Base-by-base conservation (phyloP, 116 monocot species). In the Zostera marina region DNA sequence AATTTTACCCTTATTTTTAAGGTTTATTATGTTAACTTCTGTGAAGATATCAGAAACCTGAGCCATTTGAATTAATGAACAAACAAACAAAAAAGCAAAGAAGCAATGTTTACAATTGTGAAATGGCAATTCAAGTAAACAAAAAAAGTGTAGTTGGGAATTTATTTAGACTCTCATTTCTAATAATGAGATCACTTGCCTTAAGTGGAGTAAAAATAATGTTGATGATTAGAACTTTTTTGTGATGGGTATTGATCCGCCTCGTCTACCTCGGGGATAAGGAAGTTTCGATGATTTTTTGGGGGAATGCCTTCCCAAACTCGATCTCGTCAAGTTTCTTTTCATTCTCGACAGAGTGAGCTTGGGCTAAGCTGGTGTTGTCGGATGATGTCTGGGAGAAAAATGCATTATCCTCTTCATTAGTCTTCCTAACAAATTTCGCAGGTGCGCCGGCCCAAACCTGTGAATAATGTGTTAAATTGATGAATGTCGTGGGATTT, bases 371-470 rank as follows among this genome's bases (percentile, higher is more conserved):
- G 55, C 82, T 77, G 53, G 63, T 7, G 49, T 91, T 85, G 72
- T 85, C 85, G 22, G 60, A 69, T 17, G 91, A 85, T 14, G 91
- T 79, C 53, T 91, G 61, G 40, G 75, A 53, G 15, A 91, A 74
- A 63, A 91, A 91, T 15, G 79, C 68, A 16, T 85, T 77, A 60
- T 91, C 91, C 41, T 74, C 79, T 11, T 74, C 79, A 2, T 77
- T 91, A 11, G 85, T 69, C 72, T 79, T 79, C 66, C 91, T 77
- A 60, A 91, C 58, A 38, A 82, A 91, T 65, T 73, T 81, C 2
- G 91, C 91, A 46, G 91, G 91, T 64, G 82, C 79, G 22, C 91
- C 91, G 44, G 64, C 91, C 91, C 91, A 91, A 11, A 91, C 85
- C 91, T 91, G 72, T 60, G 41, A 61, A 44, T 12, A 32, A 26